Conservation (phyloP, 352 stramenopile genomes). For the Phytopythium sindhum region DNA sequence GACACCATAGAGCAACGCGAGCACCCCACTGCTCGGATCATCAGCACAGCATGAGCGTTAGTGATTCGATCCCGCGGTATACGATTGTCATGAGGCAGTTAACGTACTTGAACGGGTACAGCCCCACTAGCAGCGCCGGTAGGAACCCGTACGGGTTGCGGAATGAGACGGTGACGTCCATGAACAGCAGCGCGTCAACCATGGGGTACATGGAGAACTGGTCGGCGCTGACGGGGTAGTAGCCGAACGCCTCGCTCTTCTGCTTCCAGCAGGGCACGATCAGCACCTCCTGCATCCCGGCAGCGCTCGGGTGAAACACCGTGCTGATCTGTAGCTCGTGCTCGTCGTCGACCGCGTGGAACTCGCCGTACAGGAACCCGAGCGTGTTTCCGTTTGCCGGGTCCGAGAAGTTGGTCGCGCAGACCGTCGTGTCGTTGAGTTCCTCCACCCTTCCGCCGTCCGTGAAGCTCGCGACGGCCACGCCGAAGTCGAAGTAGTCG, state of each 20-base stretch:
- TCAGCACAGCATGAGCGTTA: constrained; percentile 1
- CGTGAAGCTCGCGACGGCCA: constrained; percentile 66
- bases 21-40: constrained; percentile 34
- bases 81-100: not conserved
- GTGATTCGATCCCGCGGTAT: not conserved
- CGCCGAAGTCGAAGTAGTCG: constrained; percentile 81
- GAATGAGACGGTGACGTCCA: constrained; percentile 68
- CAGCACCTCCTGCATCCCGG: constrained; percentile 63
- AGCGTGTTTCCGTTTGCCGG: constrained; percentile 28
- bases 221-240: constrained; percentile 61
- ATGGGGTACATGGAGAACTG: constrained; percentile 73
- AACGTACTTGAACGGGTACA: constrained; percentile 84
- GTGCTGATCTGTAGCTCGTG: constrained; percentile 37
- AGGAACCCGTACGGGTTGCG: constrained; percentile 83
- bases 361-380: constrained; percentile 52
- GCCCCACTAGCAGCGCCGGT: constrained; percentile 69
- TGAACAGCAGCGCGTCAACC: constrained; percentile 57
- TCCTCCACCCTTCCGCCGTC: constrained; percentile 29
- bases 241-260: constrained; percentile 75
- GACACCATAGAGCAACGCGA: constrained; percentile 71
- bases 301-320: constrained; percentile 45
- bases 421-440: constrained; percentile 55
- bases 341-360: constrained; percentile 42
- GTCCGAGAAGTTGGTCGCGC: constrained; percentile 60
- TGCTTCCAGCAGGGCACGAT: constrained; percentile 81